Evolutionary conservation across 352 stramenopile genomes (phyloP), one percentile per base, ranked within the genome.

Genomic region (Pythium brachiatum): DNA sequence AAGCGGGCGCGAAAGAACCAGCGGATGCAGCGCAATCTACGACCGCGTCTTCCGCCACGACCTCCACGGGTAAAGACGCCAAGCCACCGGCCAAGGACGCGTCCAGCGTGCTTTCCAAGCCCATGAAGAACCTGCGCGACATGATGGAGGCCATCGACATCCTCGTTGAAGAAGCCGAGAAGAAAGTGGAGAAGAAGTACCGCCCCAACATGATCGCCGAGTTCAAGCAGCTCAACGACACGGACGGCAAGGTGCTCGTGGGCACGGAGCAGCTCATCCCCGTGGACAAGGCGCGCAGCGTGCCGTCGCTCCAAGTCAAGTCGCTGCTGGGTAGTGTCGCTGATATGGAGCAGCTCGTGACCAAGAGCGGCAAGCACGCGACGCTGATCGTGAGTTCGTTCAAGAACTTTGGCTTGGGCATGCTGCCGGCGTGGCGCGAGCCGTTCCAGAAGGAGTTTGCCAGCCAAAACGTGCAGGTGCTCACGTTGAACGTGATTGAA

Each of bases 211-310:
- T 92, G 76, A 93, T 95, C 53, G 83, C 73, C 53, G 86, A 95
- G 73, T 93, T 94, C 71, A 95, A 95, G 72, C 75, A 90, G 70
- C 84, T 92, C 62, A 95, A 95, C 71, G 86, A 95, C 66, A 95
- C 81, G 44, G 74, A 89, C 43, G 86, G 86, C 25, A 95, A 95
- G 69, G 75, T 91, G 26, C 53, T 83, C 9, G 76, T 79, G 27
- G 85, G 81, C 0, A 59, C 70, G 20, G 68, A 79, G 44, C 62
- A 75, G 61, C 77, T 93, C 36, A 64, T 87, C 1, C 62, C 79
- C 1, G 83, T 94, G 29, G 68, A 52, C 58, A 88, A 92, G 32
- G 82, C 84, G 6, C 67, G 68, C 25, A 60, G 12, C 7, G 75
- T 94, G 31, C 82, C 84, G 13, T 77, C 81, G 26, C 70, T 95